These are phyloP conservation scores for Xylaria flabelliformis DNA, from an alignment of 495 filamentous ascomycete species.

Conservation along the genomic window DNA sequence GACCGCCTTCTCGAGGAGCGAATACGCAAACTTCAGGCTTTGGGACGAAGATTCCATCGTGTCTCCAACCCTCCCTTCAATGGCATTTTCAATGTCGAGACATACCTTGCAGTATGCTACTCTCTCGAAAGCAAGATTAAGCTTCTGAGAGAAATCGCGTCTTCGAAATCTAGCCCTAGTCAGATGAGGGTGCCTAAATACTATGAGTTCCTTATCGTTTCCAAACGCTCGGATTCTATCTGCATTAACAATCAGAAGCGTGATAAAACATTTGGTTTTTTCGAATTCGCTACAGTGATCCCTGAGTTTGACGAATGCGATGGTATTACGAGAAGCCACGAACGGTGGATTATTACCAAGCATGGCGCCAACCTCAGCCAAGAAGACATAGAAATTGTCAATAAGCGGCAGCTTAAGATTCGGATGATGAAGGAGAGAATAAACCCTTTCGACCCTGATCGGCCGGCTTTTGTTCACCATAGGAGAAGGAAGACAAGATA, in stretches of 20 bases:
- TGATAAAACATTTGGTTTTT: neutral
- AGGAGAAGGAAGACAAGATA: neutral
- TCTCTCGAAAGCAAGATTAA: conserved; percentile 2
- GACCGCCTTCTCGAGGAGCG: conserved; percentile 13
- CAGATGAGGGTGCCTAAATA: neutral
- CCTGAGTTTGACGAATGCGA: neutral
- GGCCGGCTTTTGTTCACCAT: neutral
- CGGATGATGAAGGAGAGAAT: neutral
- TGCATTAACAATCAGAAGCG: neutral
- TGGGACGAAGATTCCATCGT: conserved; percentile 10
- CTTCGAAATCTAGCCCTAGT: neutral
- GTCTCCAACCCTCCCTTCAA: neutral
- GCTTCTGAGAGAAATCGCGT: conserved; percentile 9
- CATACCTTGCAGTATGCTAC: neutral
- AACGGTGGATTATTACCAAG: conserved; percentile 9
- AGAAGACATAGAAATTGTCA: neutral
- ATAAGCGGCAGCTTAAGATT: neutral
- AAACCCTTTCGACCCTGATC: neutral
- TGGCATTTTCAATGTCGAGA: conserved; percentile 8
- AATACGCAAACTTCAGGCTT: conserved; percentile 1
- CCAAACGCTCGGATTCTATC: neutral
- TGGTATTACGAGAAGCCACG: neutral
- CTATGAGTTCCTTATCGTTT: conserved; percentile 11
- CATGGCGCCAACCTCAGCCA: neutral
- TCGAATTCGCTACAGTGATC: conserved; percentile 14